A percentile compares a stretch with the other conserved stretches of the same genome.
These are phyloP conservation scores for Penicillium paxilli DNA, from an alignment of 495 filamentous ascomycete genomes.

Conservation along the genomic window DNA sequence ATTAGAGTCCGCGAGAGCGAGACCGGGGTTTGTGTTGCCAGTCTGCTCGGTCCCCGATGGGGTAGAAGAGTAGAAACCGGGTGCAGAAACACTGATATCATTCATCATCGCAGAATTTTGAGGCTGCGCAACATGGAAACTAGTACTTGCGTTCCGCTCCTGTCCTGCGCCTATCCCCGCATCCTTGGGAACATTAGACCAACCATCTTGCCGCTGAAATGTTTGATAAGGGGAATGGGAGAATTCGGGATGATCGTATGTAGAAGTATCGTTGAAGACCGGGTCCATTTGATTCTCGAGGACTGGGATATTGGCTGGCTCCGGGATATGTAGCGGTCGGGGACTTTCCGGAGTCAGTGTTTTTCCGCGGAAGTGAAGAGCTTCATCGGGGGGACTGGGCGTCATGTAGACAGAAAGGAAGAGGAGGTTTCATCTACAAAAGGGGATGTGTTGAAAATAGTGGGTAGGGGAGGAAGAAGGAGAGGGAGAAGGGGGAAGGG, in stretches of 20 bases:
- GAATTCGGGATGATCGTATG: constrained; percentile 40
- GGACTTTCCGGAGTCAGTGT: constrained; percentile 72
- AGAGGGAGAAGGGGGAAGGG: constrained; percentile 8
- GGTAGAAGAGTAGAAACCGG: constrained; percentile 32
- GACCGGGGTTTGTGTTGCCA: constrained; percentile 7
- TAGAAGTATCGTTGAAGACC: constrained; percentile 66
- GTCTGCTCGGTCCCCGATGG: constrained; percentile 14
- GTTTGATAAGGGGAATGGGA: constrained; percentile 6
- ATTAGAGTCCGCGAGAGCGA: constrained; percentile 36
- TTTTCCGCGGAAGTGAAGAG: constrained; percentile 65
- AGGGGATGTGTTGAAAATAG: too few relatives aligned
- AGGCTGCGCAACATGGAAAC: constrained; percentile 22
- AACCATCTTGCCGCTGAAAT: constrained; percentile 20
- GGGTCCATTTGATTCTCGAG: constrained; percentile 74
- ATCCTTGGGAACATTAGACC: constrained; percentile 8
- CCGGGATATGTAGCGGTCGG: constrained; percentile 67
- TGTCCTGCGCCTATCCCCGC: constrained; percentile 20
- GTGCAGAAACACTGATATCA: constrained; percentile 20
- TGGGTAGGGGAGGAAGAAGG: too few relatives aligned
- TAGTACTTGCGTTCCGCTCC: constrained; percentile 23
- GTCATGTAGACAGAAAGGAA: constrained; percentile 55
- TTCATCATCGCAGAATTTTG: constrained; percentile 18
- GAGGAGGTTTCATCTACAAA: constrained; percentile 47
- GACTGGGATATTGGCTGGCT: constrained; percentile 69
- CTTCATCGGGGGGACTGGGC: constrained; percentile 61